Evolutionary conservation across 441 rosid genomes (phyloP).

Genomic region (Dalechampia spathulata): DNA sequence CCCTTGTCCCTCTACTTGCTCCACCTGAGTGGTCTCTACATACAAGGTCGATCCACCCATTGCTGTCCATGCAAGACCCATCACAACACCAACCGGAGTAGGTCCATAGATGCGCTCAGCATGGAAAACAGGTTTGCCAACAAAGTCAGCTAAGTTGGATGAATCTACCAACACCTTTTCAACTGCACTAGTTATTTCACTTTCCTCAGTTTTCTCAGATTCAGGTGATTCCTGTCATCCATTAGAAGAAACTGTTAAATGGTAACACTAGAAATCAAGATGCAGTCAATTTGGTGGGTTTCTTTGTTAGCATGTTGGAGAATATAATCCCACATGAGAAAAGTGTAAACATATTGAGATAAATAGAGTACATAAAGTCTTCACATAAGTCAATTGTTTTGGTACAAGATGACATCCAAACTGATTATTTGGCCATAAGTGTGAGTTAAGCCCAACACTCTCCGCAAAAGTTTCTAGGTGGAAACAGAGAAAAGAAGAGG

Average conservation of each 20-base stretch:
- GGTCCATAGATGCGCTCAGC: conserved; percentile 70
- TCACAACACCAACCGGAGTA: conserved; percentile 88
- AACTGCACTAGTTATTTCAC: conserved; percentile 25
- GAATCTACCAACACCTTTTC: conserved; percentile 64
- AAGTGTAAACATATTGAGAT: no score
- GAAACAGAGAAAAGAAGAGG: neutral
- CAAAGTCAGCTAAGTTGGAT: conserved; percentile 62
- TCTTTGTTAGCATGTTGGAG: neutral
- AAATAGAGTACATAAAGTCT: no score
- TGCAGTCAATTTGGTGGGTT: neutral
- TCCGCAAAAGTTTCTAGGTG: no score
- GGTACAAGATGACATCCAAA: no score
- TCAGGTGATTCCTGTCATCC: conserved; percentile 37
- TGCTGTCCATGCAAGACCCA: conserved; percentile 98
- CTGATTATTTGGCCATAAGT: no score
- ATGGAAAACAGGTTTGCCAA: conserved; percentile 93
- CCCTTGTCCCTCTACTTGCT: conserved; percentile 80
- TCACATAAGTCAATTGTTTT: no score
- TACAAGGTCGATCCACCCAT: conserved; percentile 97
- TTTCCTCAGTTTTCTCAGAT: conserved; percentile 29
- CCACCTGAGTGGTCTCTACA: conserved; percentile 71
- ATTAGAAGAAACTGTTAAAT: neutral
- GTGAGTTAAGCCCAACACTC: no score
- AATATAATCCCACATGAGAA: no score
- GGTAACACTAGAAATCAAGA: neutral